Evolutionary conservation across 1,284 basidiomycete genomes (phyloP).

Genomic region (Sporisorium sorghi): DNA sequence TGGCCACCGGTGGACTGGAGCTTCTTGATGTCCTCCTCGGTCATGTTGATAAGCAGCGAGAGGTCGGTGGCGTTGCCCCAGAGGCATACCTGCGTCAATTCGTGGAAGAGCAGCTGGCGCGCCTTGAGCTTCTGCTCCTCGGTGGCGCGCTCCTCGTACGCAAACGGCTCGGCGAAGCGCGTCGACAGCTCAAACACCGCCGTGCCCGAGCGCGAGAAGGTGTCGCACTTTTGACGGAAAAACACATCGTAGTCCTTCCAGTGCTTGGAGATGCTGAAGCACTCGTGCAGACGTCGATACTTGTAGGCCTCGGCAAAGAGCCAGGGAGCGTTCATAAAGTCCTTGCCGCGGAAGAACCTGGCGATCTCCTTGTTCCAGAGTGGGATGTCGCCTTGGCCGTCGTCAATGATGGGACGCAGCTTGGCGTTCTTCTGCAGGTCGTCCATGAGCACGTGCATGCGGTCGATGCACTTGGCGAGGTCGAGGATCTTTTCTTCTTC

Average conservation of each 20-base stretch:
- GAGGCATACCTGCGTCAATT: constrained; percentile 79
- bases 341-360: constrained; percentile 87
- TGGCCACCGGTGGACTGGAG: constrained; percentile 97
- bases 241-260: constrained; percentile 78
- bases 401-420: constrained; percentile 83
- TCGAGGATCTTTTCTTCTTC: constrained; percentile 88
- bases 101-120: constrained; percentile 90
- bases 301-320: constrained; percentile 90
- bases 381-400: constrained; percentile 91
- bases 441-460: constrained; percentile 70
- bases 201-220: constrained; percentile 89
- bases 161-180: constrained; percentile 88
- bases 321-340: constrained; percentile 84
- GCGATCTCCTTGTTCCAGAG: constrained; percentile 87
- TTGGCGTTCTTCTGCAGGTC: constrained; percentile 70
- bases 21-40: constrained; percentile 96
- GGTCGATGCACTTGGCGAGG: constrained; percentile 84
- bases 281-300: constrained; percentile 92
- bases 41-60: constrained; percentile 96
- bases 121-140: constrained; percentile 77
- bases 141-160: constrained; percentile 75
- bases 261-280: constrained; percentile 90
- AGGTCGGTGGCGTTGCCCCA: constrained; percentile 78
- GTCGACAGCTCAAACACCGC: constrained; percentile 95
- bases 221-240: constrained; percentile 81